Base-by-base conservation (phyloP, 306 rosid genomes). In the Sicyos edulis region DNA sequence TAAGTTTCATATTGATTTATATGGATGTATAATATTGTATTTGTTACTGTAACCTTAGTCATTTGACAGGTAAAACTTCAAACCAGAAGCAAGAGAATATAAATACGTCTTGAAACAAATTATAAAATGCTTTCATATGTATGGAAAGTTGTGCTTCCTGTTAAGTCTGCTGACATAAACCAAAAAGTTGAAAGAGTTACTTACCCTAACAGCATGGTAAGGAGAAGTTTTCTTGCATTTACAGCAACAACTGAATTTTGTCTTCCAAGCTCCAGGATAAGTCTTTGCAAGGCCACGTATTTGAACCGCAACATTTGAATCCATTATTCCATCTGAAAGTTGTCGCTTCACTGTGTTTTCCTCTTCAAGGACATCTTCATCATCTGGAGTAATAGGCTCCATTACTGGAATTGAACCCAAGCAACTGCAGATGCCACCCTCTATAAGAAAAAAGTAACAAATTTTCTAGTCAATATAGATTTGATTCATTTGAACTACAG, bases 291-390 rank as follows among this genome's bases (percentile, higher is more conserved):
- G 91, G 78, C 96, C 96, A 60, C 85, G 84, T 73, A 90, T 79
- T 80, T 90, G 98, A 83, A 92, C 98, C 37, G 96, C 89, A 68
- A 90, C 75, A 72, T 85, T 83, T 60, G 80, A 40, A 26, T 85
- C 90, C 20, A 84, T 70, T 56, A 68, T 52, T 17, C 87, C 82
- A 71, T 87, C 84, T 12, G 29, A 65, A 54, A 69, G 56, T 80
- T 84, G 87, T 74, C 77, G 79, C 74, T 78, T 92, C 29, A 92
- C 95, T 20, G 64, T 37, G 74, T 77, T 88, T 87, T 88, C 96
- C 83, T 92, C 98, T 80, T 87, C 84, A 66, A 79, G 84, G 54
- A 92, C 98, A 83, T 92, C 98, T 74, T 85, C 89, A 82, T 92
- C 96, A 60, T 92, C 90, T 57, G 96, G 84, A 50, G 82, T 78